Evolutionary conservation across 1,284 basidiomycete species (phyloP), one percentile per base, ranked within the genome.

Genomic region (Boletus hoseneyae): DNA sequence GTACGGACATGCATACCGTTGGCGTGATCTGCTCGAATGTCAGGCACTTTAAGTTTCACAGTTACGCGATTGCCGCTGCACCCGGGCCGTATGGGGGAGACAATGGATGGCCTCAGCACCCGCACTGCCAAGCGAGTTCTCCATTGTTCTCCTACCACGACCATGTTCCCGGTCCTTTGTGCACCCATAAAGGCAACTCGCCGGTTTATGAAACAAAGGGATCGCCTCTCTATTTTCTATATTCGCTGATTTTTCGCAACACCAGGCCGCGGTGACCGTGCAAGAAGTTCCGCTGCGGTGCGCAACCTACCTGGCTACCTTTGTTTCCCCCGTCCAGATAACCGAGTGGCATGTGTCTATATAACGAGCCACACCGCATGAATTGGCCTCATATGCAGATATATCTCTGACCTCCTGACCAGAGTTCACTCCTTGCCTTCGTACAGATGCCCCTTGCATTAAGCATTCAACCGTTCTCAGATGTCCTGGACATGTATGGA

Each of bases 401-500:
- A 39, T 35, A 35, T 48, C 46, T 41, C 42, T 45, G 15, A 45
- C 47, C 50, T 47, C 46, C 53, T 44, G 50, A 54, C 54, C 39
- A 54, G 52, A 50, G 27, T 35, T 43, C 48, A 47, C 48, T 53
- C 56, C 34, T 49, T 54, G 51, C 50, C 47, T 16, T 57, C 25
- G 9, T 45, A 49, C 33, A 57, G 52, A 89, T 90, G 87, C 72
- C 84, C 39, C 70, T 87, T 61, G 71, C 77, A 43, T 64, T 90
- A 56, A 70, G 76, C 49, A 83, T 90, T 50, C 68, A 79, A 35
- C 82, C 86, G 0, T 69, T 73, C 43, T 70, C 79, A 21, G 58
- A 72, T 42, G 67, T 73, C 32, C 65, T 90, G 53, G 74, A 81
- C 58, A 82, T 90, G 77, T 81, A 80, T 61, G 87, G 86, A 48